Base-by-base conservation (phyloP, 1,139 yeast species). In the Hemisphaericaspora xylofermentans region DNA sequence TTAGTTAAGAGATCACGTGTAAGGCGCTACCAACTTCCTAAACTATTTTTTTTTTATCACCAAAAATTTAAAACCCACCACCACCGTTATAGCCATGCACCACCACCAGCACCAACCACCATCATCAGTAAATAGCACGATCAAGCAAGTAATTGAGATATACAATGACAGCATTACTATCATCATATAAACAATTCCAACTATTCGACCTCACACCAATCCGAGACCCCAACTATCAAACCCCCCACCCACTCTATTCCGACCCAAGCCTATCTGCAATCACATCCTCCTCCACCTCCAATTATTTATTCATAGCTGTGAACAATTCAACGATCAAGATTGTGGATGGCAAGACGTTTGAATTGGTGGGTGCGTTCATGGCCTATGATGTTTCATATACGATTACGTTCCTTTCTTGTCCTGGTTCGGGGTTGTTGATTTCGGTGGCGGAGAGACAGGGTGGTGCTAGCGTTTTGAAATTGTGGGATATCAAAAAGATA, bases 151-250 rank as follows among this genome's bases (percentile, higher is more conserved):
- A 19, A 19, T 19, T 6, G 22, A 19, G 5, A 19, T 5, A 19
- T 5, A 19, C 22, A 28, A 36, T 36, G 29, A 29, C 39, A 59
- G 51, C 63, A 1, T 37, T 58, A 21, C 56, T 61, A 9, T 46
- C 74, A 13, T 66, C 81, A 22, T 89, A 96, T 96, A 74, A 94
- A 46, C 96, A 87, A 54, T 87, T 93, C 63, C 91, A 87, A 51
- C 84, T 93, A 62, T 89, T 87, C 61, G 96, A 89, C 43, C 74
- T 80, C 36, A 74, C 82, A 1, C 97, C 97, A 5, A 84, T 93
- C 28, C 70, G 82, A 49, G 98, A 93, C 58, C 98, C 98, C 6
- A 69, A 76, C 45, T 74, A 76, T 48, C 82, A 81, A n/a, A 68
- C 84, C 0, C 71, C 71, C 3, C 71, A 74, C 5, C 82, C 87